These are phyloP conservation scores for Flueggea neowawraea DNA, from an alignment of 441 rosid genomes.

Conservation along the genomic window DNA sequence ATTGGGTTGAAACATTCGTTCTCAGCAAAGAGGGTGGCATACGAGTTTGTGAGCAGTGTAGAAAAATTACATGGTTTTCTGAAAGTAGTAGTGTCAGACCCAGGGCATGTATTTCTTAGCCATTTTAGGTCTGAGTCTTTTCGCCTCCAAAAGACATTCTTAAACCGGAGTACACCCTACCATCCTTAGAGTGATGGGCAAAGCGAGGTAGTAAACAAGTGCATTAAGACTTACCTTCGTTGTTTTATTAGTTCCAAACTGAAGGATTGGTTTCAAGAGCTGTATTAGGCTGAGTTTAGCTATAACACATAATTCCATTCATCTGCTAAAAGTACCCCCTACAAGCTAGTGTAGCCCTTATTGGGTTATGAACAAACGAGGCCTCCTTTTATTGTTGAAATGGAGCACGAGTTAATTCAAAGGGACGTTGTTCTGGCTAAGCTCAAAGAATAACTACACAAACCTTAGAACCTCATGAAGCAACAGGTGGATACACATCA, in stretches of 20 bases:
- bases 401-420: too few species aligned
- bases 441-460: too few species aligned
- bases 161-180: not conserved
- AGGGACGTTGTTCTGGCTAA: too few species aligned
- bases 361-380: not conserved
- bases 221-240: not conserved
- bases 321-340: not conserved
- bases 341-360: not conserved
- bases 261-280: not conserved
- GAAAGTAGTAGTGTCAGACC: not conserved
- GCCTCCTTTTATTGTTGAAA: too few species aligned
- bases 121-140: not conserved
- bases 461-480: too few species aligned
- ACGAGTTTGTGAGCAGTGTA: not conserved
- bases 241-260: not conserved
- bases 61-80: not conserved
- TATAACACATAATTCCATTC: conserved; percentile 1
- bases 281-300: not conserved
- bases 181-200: not conserved
- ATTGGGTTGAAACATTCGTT: not conserved
- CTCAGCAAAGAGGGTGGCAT: not conserved
- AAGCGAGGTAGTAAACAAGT: not conserved
- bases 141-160: not conserved
- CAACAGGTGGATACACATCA: too few species aligned
- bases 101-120: not conserved